These are phyloP conservation scores for Apocynum venetum DNA, from an alignment of 257 asterid species.

Conservation along the genomic window DNA sequence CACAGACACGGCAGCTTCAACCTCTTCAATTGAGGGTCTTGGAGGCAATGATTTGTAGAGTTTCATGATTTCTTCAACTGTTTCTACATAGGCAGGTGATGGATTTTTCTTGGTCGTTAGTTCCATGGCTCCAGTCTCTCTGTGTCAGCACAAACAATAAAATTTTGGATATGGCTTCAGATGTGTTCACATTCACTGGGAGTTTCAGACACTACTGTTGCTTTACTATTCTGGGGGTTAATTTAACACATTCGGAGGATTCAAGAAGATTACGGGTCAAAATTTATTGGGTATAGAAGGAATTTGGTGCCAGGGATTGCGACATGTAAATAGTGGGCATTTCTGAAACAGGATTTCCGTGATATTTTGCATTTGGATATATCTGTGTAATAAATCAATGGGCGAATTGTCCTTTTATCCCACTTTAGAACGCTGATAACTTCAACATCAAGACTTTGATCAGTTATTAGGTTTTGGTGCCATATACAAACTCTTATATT, in stretches of 20 bases:
- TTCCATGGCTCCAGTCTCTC: constrained; percentile 35
- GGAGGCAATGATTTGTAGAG: constrained; percentile 61
- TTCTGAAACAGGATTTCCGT: not conserved
- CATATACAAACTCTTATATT: no score
- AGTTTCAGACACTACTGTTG: no score
- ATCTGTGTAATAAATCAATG: no score
- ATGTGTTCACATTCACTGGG: not conserved
- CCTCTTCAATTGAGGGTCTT: constrained; percentile 58
- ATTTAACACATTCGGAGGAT: not conserved
- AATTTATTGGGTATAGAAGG: not conserved
- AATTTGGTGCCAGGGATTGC: not conserved
- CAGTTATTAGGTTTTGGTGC: no score
- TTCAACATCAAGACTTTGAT: no score
- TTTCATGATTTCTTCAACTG: constrained; percentile 58
- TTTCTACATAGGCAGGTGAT: constrained; percentile 35
- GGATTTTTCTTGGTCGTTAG: constrained; percentile 22
- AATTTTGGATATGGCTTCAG: not conserved
- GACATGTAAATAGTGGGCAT: no score
- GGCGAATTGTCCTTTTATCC: no score
- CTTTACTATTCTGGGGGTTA: not conserved
- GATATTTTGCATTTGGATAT: not conserved
- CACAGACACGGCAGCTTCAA: constrained; percentile 64
- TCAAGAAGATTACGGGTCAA: not conserved
- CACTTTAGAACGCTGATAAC: no score
- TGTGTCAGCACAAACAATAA: not conserved